phyloP scores from a whole-genome alignment of 179 eudicot genomes.

The Nepenthes alata region DNA sequence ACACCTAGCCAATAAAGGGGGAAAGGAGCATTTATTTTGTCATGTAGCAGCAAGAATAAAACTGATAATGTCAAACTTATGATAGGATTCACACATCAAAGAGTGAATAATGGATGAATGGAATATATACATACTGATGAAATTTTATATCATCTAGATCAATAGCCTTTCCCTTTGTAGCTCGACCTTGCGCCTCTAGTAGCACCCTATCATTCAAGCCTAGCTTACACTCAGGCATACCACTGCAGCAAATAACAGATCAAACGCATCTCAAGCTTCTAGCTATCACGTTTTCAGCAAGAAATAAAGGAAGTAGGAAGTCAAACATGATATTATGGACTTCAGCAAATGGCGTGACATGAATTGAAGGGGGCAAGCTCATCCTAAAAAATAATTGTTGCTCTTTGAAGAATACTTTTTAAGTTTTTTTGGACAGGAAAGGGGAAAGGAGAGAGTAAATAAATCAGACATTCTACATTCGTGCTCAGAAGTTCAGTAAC shows the following conservation, averaged over 20 bases:
- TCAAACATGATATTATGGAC: too few relatives aligned
- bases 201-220: constrained; percentile 89
- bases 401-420: too few relatives aligned
- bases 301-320: too few relatives aligned
- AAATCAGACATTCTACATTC: too few relatives aligned
- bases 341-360: too few relatives aligned
- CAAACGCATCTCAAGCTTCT: not conserved
- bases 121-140: constrained; percentile 57
- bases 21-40: not conserved
- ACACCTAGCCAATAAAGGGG: constrained; percentile 38
- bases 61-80: not conserved
- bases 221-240: constrained; percentile 98
- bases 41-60: not conserved
- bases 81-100: too few relatives aligned
- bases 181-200: constrained; percentile 86
- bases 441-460: too few relatives aligned
- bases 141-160: constrained; percentile 95
- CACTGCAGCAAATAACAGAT: constrained; percentile 41
- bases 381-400: too few relatives aligned
- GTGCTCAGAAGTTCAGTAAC: too few relatives aligned
- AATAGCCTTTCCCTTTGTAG: constrained; percentile 84
- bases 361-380: too few relatives aligned
- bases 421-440: too few relatives aligned
- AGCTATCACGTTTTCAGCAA: not conserved
- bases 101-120: too few relatives aligned